A percentile compares a stretch with the other conserved stretches of the same genome.
phyloP scores from a whole-genome alignment of 306 rosid genomes.

The Arachis stenosperma region DNA sequence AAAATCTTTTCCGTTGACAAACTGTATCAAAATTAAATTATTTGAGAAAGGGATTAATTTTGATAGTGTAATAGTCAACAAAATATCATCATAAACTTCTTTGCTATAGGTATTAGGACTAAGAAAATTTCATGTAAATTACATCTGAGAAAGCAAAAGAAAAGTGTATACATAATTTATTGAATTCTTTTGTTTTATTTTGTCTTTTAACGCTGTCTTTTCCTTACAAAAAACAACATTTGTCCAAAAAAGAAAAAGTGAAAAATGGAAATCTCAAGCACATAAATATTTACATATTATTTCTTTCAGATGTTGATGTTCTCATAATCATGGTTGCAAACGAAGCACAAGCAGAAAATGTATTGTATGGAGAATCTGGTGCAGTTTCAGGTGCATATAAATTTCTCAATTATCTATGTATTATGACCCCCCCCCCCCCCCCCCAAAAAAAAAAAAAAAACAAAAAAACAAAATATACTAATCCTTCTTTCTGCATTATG shows the following conservation, averaged over 20 bases:
- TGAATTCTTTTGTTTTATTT: conserved; percentile 22
- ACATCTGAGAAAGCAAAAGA: conserved; percentile 27
- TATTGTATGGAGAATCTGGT: conserved; percentile 80
- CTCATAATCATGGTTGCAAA: conserved; percentile 91
- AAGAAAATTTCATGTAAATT: neutral
- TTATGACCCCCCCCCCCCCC: neutral
- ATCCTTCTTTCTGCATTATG: conserved; percentile 41
- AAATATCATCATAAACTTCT: too few relatives aligned
- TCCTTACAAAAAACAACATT: conserved; percentile 22
- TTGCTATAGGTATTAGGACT: too few relatives aligned
- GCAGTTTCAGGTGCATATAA: conserved; percentile 79
- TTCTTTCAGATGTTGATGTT: conserved; percentile 75
- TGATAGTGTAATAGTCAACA: too few relatives aligned
- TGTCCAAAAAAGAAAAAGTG: conserved; percentile 22
- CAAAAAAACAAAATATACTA: conserved; percentile 12
- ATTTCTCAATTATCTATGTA: conserved; percentile 31
- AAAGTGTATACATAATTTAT: neutral
- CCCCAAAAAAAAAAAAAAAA: too few relatives aligned
- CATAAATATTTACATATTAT: conserved; percentile 27
- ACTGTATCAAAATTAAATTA: too few relatives aligned
- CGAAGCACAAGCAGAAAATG: conserved; percentile 85
- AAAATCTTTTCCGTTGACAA: too few relatives aligned
- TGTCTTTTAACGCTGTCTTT: neutral
- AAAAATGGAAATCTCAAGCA: conserved; percentile 10
- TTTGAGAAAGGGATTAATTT: too few relatives aligned